Conservation (phyloP, 1,139 yeast genomes). For the Schwanniomyces etchellsii region DNA sequence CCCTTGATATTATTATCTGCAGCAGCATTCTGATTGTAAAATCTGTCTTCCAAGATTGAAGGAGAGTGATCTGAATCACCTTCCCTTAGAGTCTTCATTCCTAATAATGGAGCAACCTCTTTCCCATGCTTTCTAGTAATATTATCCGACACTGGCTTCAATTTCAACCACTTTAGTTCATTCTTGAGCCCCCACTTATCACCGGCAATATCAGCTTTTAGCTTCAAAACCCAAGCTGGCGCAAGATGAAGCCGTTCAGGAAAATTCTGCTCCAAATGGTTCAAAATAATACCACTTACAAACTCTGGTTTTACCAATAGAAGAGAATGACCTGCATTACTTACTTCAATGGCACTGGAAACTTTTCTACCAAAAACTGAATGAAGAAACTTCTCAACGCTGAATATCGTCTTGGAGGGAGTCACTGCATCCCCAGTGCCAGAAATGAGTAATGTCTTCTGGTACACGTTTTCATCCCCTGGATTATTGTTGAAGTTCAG, state of each 20-base stretch:
- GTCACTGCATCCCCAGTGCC: slow-evolving; percentile 58
- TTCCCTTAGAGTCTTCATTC: slow-evolving; percentile 73
- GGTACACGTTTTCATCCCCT: slow-evolving; percentile 24
- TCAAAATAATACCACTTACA: slow-evolving; percentile 56
- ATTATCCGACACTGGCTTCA: slow-evolving; percentile 45
- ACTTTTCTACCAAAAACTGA: slow-evolving; percentile 22
- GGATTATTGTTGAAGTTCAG: slow-evolving; percentile 30
- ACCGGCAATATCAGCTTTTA: slow-evolving; percentile 57
- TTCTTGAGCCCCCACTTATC: slow-evolving; percentile 80
- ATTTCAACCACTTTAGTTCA: slow-evolving; percentile 63
- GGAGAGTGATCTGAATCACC: slow-evolving; percentile 64
- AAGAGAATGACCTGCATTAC: slow-evolving; percentile 62
- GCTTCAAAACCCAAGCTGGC: slow-evolving; percentile 59
- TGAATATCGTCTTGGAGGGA: slow-evolving; percentile 31
- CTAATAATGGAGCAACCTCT: slow-evolving; percentile 49
- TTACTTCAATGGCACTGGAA: slow-evolving; percentile 33
- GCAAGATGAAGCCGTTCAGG: slow-evolving; percentile 46
- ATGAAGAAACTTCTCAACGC: slow-evolving; percentile 21
- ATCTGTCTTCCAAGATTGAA: slow-evolving; percentile 37
- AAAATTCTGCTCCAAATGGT: slow-evolving; percentile 49
- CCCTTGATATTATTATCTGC: slow-evolving; percentile 18
- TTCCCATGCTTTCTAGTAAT: slow-evolving; percentile 27
- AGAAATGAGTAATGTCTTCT: slow-evolving; percentile 47
- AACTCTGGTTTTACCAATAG: slow-evolving; percentile 61
- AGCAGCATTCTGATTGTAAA: slow-evolving; percentile 30